A percentile compares a stretch with the other conserved stretches of the same genome.
Evolutionary conservation across 2,329 filamentous ascomycete species (phyloP).

Genomic region (Metarhizium guizhouense): DNA sequence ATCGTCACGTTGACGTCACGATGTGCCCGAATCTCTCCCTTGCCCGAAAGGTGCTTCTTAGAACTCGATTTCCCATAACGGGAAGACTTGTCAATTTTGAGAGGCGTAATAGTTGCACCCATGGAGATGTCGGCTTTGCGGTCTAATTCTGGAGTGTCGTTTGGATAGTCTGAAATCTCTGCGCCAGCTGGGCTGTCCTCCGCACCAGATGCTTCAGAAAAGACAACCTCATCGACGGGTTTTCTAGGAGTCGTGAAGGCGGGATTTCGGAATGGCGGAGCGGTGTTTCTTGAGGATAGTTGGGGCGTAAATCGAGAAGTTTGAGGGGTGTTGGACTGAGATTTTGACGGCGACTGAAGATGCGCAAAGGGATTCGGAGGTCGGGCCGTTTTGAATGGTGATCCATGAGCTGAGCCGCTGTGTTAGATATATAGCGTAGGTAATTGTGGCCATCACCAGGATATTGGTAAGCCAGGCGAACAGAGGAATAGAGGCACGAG

Average conservation of each 20-base stretch:
- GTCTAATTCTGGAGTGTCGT: conserved; percentile 44
- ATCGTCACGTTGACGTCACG: conserved; percentile 27
- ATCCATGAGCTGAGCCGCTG: conserved; percentile 24
- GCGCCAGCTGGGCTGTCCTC: conserved; percentile 53
- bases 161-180: conserved; percentile 44
- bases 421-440: conserved; percentile 11
- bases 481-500: not conserved
- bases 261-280: conserved; percentile 51
- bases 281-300: conserved; percentile 31
- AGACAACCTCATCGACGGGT: conserved; percentile 41
- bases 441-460: not conserved
- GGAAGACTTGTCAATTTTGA: conserved; percentile 35
- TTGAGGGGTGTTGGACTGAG: conserved; percentile 28
- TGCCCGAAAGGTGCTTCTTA: conserved; percentile 41
- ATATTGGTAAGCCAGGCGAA: not conserved
- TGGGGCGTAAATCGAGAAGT: conserved; percentile 38
- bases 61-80: conserved; percentile 33
- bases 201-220: conserved; percentile 47
- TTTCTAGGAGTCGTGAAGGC: conserved; percentile 56
- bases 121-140: conserved; percentile 33
- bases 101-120: conserved; percentile 35
- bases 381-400: conserved; percentile 27
- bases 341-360: conserved; percentile 31
- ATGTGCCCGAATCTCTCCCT: conserved; percentile 53
- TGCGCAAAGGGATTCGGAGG: conserved; percentile 25